phyloP scores from a whole-genome alignment of 2,329 filamentous ascomycete genomes.

The Phaeosphaeria sp. region DNA sequence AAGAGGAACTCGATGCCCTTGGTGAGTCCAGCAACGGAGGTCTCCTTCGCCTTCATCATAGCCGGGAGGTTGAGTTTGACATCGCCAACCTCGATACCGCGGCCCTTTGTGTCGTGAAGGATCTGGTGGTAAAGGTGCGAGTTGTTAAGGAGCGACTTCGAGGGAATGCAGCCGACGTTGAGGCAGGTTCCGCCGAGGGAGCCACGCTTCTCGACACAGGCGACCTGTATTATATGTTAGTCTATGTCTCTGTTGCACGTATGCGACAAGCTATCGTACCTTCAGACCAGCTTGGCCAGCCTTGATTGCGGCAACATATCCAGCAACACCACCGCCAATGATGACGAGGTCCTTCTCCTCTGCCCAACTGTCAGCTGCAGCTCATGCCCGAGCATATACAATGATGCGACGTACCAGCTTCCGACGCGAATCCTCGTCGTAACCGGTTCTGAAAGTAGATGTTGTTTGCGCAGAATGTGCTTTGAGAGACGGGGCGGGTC shows the following conservation, averaged over 20 bases:
- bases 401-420: conserved; percentile 53
- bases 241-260: not conserved
- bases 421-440: conserved; percentile 64
- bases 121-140: conserved; percentile 98
- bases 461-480: conserved; percentile 49
- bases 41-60: conserved; percentile 99
- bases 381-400: conserved; percentile 20
- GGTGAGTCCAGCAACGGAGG: conserved; percentile 84
- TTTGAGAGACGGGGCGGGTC: conserved; percentile 44
- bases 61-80: conserved; percentile 93
- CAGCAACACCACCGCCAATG: conserved; percentile 96
- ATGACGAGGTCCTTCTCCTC: conserved; percentile 97
- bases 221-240: conserved; percentile 66
- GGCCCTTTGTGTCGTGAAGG: conserved; percentile 94
- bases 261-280: conserved; percentile 58
- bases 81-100: conserved; percentile 96
- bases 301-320: conserved; percentile 99
- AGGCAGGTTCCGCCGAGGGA: conserved; percentile 94
- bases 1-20: conserved; percentile 98
- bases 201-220: conserved; percentile 98
- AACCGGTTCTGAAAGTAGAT: conserved; percentile 59
- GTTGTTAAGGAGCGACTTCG: conserved; percentile 99
- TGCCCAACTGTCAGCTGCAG: conserved; percentile 53
- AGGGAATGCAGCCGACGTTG: conserved; percentile 99
- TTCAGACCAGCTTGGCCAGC: conserved; percentile 97